Conservation (phyloP, 2,329 filamentous ascomycete species). For the Fusarium sp. region DNA sequence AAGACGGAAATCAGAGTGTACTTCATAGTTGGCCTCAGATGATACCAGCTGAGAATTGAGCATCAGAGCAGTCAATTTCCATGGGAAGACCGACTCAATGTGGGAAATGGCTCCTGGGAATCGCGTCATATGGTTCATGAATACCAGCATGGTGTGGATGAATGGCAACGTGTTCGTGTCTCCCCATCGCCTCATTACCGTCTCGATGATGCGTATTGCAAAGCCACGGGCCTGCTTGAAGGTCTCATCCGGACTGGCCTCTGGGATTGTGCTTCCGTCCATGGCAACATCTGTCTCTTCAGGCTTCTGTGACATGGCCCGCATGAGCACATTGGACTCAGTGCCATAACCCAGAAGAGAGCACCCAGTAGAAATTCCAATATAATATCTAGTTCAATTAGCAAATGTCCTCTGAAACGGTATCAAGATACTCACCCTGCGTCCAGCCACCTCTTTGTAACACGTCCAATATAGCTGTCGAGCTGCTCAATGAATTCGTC, state of each 20-base stretch:
- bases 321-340: conserved; percentile 60
- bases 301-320: conserved; percentile 47
- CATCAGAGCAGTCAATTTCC: conserved; percentile 57
- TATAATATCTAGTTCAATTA: conserved; percentile 45
- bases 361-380: conserved; percentile 48
- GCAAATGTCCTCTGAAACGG: not conserved
- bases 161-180: conserved; percentile 72
- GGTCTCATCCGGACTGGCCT: conserved; percentile 38
- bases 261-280: conserved; percentile 39
- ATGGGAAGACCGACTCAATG: conserved; percentile 62
- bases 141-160: conserved; percentile 71
- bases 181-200: conserved; percentile 63
- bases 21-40: conserved; percentile 46
- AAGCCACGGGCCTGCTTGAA: conserved; percentile 55
- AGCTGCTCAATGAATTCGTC: conserved; percentile 65
- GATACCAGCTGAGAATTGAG: conserved; percentile 52
- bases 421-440: conserved; percentile 49
- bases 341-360: conserved; percentile 50
- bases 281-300: conserved; percentile 43
- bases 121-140: conserved; percentile 61
- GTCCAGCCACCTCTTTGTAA: conserved; percentile 64
- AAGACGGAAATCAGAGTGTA: conserved; percentile 61
- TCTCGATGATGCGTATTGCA: conserved; percentile 55
- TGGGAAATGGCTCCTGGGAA: conserved; percentile 56
- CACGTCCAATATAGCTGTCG: conserved; percentile 66